Percentiles rank a stretch among this genome's conserved stretches.
phyloP scores from a whole-genome alignment of 108 stramenopile genomes.

The Nitzschia sp. region DNA sequence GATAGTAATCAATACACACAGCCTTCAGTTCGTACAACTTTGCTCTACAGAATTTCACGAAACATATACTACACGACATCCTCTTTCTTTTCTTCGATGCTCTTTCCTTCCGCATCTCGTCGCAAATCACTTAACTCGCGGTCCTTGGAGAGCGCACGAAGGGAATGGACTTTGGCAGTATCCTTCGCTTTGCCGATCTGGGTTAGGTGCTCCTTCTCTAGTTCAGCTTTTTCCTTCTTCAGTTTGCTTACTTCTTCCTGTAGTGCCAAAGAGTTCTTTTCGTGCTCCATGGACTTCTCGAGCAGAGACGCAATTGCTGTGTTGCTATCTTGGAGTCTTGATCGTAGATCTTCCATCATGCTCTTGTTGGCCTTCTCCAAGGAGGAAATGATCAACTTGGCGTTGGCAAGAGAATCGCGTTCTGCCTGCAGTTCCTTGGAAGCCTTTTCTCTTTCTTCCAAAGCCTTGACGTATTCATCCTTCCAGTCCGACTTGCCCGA shows the following conservation, averaged over 20 bases:
- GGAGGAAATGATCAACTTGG: constrained; percentile 72
- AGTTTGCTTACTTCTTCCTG: constrained; percentile 38
- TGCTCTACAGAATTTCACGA: too few relatives aligned
- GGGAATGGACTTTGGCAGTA: neutral
- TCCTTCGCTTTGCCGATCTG: constrained; percentile 21
- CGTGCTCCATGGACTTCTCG: constrained; percentile 48
- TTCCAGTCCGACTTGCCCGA: constrained; percentile 14
- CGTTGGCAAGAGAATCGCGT: constrained; percentile 55
- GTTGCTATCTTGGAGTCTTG: constrained; percentile 58
- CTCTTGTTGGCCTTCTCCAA: constrained; percentile 65
- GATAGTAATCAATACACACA: neutral
- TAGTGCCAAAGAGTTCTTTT: constrained; percentile 30
- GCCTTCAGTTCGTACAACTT: constrained; percentile 18
- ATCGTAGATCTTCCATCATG: constrained; percentile 59
- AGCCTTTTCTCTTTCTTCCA: constrained; percentile 33
- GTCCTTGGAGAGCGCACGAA: neutral
- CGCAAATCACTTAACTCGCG: neutral
- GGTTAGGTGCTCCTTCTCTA: constrained; percentile 1
- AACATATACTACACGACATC: neutral
- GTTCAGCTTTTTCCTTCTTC: constrained; percentile 35
- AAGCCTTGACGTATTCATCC: constrained; percentile 32
- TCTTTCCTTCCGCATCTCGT: neutral
- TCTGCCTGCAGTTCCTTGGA: constrained; percentile 40
- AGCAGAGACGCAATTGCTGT: constrained; percentile 52
- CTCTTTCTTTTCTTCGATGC: constrained; percentile 21